Conservation (phyloP, 352 stramenopile genomes). For the Globisporangium polare region DNA sequence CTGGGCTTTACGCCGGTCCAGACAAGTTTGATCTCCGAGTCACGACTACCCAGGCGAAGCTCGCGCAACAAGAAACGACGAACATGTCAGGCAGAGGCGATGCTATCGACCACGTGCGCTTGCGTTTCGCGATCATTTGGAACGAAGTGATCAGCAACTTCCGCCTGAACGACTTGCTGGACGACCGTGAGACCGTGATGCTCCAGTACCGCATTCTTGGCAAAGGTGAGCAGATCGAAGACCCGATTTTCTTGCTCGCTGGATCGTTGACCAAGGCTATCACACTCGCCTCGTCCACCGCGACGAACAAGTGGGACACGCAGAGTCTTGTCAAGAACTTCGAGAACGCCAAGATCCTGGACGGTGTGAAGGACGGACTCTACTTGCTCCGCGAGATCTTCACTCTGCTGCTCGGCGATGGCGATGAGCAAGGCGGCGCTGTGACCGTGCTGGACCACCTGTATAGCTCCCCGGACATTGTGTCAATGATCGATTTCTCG, state of each 20-base stretch:
- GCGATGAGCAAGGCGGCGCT: conserved; percentile 37
- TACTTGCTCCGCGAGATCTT: conserved; percentile 66
- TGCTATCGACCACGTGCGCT: conserved; percentile 39
- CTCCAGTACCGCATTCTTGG: conserved; percentile 79
- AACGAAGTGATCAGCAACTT: conserved; percentile 87
- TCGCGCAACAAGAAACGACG: conserved; percentile 12
- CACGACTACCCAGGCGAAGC: conserved; percentile 47
- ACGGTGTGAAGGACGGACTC: conserved; percentile 55
- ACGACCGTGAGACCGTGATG: conserved; percentile 82
- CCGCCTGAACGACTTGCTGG: conserved; percentile 75
- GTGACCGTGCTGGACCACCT: conserved; percentile 64
- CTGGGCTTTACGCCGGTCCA: conserved; percentile 51
- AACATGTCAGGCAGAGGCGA: conserved; percentile 5
- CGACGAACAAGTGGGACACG: conserved; percentile 42
- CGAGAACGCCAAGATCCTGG: conserved; percentile 49
- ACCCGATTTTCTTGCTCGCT: conserved; percentile 78
- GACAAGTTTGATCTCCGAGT: conserved; percentile 71
- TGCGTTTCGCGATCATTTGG: conserved; percentile 85
- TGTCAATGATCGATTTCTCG: conserved; percentile 53
- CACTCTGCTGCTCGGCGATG: conserved; percentile 55
- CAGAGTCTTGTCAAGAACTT: conserved; percentile 57
- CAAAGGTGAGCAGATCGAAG: conserved; percentile 63
- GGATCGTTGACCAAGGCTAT: conserved; percentile 68
- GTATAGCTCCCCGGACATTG: conserved; percentile 51
- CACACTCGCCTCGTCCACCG: conserved; percentile 49